Base-by-base conservation (phyloP, 208 protist species). In the Trypanosoma rangeli region DNA sequence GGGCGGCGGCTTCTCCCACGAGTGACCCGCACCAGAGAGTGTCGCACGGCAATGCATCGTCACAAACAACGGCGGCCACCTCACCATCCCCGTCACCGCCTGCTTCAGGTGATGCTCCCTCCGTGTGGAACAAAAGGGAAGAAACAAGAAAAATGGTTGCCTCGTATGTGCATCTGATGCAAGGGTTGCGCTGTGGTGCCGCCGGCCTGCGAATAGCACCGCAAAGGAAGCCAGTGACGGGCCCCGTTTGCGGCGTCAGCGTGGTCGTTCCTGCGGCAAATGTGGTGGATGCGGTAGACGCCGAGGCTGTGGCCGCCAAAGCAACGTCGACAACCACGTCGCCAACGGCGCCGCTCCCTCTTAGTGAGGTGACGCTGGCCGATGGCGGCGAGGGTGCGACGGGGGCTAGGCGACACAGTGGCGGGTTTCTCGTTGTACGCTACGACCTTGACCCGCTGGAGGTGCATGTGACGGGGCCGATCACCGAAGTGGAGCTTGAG, bases 401-500 rank as follows among this genome's bases (percentile, higher is more conserved):
- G 60, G 13, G 24, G 8, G 31, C 39, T 48, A 18, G 35, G 22
- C 12, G 61, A 5, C 12, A 49, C n/a, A 10, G 37, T n/a, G 57
- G 60, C 0, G 69, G 73, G 0, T 39, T 83, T 35, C 78, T 92
- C 12, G 70, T 86, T 22, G 76, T 92, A 1, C 83, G 77, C n/a
- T 89, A 87, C 69, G 82, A 87, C 29, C 55, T 86, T 7, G 69
- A 87, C 62, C 86, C 83, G 1, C 78, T 84, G 16, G 79, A 80
- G 26, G 67, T 89, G 31, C 73, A 75, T 60, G 64, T 92, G 16
- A 71, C 66, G 1, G 86, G 86, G 1, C 65, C 61, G 7, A 80
- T 89, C 46, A 66, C 48, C 18, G 76, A 73, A 20, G 37, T 31
- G 20, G 76, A 83, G 73, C 77, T 92, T 26, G 59, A 77, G 29